Evolutionary conservation across 2,329 filamentous ascomycete genomes (phyloP).

Genomic region (Monosporascus sp.): DNA sequence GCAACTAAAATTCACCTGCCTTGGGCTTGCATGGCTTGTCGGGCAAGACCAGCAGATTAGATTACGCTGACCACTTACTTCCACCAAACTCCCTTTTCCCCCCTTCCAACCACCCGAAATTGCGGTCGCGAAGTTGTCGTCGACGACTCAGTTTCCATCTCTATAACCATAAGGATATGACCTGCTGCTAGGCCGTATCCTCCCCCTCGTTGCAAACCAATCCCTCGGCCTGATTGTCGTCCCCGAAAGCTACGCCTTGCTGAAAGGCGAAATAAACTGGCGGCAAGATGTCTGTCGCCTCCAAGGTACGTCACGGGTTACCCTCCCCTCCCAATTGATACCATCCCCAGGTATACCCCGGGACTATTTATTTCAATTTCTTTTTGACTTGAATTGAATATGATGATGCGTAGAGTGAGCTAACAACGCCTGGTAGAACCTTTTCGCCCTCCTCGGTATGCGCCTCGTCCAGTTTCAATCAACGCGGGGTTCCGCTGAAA

Average conservation of each 20-base stretch:
- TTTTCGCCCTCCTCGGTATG: constrained; percentile 97
- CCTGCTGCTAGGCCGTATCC: constrained; percentile 32
- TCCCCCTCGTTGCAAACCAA: constrained; percentile 17
- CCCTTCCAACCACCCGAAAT: constrained; percentile 6
- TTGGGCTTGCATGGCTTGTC: too few species aligned
- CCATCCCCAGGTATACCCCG: too few species aligned
- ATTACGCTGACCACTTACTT: background rate
- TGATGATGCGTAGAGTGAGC: constrained; percentile 3
- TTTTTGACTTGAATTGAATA: too few species aligned
- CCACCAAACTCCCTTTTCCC: background rate
- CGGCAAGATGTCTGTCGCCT: constrained; percentile 60
- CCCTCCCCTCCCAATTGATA: constrained; percentile 1
- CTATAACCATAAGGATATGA: constrained; percentile 25
- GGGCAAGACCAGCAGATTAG: background rate
- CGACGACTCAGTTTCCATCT: constrained; percentile 8
- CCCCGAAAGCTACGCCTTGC: constrained; percentile 37
- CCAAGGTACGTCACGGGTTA: constrained; percentile 43
- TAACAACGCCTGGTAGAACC: constrained; percentile 61
- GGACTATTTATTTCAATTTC: too few species aligned
- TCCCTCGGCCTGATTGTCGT: constrained; percentile 27
- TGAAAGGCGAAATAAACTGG: constrained; percentile 47
- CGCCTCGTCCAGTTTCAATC: constrained; percentile 19
- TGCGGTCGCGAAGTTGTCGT: constrained; percentile 2
- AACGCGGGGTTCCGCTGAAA: constrained; percentile 11
- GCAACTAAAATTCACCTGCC: too few species aligned